Conservation (phyloP, 441 rosid genomes). For the Monsonia emarginata region DNA sequence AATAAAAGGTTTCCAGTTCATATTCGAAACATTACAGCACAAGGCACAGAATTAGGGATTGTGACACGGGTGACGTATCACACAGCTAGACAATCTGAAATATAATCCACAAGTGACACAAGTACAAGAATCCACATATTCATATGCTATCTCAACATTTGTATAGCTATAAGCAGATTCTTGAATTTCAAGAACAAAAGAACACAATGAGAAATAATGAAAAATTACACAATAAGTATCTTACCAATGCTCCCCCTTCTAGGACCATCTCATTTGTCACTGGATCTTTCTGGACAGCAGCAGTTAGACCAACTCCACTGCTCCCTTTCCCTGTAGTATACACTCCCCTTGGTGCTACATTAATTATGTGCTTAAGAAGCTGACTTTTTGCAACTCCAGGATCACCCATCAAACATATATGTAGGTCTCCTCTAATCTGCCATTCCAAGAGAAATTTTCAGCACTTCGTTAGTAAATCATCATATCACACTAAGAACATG, state of each 20-base stretch:
- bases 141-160: slow-evolving; percentile 8
- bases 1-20: neutral
- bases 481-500: neutral
- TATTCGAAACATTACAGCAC: neutral
- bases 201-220: neutral
- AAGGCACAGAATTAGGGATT: neutral
- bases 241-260: slow-evolving; percentile 99
- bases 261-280: slow-evolving; percentile 97
- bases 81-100: slow-evolving; percentile 4
- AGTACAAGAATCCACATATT: neutral
- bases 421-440: slow-evolving; percentile 97
- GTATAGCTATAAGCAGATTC: neutral
- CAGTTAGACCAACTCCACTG: slow-evolving; percentile 99
- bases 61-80: neutral
- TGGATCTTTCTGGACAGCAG: slow-evolving; percentile 94
- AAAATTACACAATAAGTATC: slow-evolving; percentile 15
- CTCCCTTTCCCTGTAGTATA: slow-evolving; percentile 98
- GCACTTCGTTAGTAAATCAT: neutral
- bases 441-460: slow-evolving; percentile 13
- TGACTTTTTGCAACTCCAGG: slow-evolving; percentile 99
- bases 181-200: neutral
- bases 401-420: slow-evolving; percentile 98
- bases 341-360: slow-evolving; percentile 93
- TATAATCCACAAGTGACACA: neutral
- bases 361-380: slow-evolving; percentile 96